These are phyloP conservation scores for Acanthamoeba rhysodes DNA, from an alignment of 208 protist genomes.

Conservation along the genomic window DNA sequence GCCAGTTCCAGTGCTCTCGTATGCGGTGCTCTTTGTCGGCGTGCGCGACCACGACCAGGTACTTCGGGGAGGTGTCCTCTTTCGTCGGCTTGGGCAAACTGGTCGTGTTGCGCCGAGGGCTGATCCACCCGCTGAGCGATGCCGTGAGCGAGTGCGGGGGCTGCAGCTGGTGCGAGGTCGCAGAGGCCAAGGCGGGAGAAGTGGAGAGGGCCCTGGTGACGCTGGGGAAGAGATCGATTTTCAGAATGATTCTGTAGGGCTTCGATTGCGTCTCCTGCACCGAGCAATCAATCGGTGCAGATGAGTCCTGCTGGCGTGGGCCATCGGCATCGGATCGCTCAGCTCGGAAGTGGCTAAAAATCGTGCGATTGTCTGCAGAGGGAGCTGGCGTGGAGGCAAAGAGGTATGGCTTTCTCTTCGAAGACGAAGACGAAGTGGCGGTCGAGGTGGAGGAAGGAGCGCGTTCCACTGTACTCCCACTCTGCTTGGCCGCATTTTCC, in stretches of 20 bases:
- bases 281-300: neutral
- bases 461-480: neutral
- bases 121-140: neutral
- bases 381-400: neutral
- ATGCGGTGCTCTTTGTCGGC: slow-evolving; percentile 54
- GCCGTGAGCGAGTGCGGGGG: neutral
- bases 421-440: neutral
- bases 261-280: slow-evolving; percentile 19
- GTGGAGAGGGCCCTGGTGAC: neutral
- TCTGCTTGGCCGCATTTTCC: slow-evolving; percentile 21
- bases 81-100: neutral
- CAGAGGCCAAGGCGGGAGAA: neutral
- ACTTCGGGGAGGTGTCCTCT: slow-evolving; percentile 15
- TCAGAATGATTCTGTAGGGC: slow-evolving; percentile 35
- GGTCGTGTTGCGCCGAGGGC: neutral
- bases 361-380: neutral
- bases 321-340: neutral
- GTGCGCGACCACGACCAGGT: slow-evolving; percentile 20
- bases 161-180: neutral
- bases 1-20: slow-evolving; percentile 57
- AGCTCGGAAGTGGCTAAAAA: neutral
- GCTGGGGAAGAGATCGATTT: slow-evolving; percentile 38
- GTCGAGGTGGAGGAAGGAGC: neutral
- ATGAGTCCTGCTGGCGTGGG: neutral
- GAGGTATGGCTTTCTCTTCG: neutral